Conservation (phyloP, 441 rosid genomes). For the Francoa sonchifolia region DNA sequence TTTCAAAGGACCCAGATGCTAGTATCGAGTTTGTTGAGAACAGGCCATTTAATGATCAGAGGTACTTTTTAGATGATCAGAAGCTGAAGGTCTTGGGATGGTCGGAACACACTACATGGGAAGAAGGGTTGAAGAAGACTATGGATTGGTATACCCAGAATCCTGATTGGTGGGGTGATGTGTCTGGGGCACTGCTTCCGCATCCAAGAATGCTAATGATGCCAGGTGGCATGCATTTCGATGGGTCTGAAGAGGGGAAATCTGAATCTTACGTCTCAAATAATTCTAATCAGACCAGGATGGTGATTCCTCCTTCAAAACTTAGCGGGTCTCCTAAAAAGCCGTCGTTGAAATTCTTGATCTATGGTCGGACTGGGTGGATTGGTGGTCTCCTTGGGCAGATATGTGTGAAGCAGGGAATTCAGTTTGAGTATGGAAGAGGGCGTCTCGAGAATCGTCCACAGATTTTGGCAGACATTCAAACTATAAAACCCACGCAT, state of each 20-base stretch:
- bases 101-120: conserved; percentile 75
- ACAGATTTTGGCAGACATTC: conserved; percentile 55
- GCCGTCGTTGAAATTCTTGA: conserved; percentile 58
- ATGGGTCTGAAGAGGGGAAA: conserved; percentile 54
- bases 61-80: conserved; percentile 84
- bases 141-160: conserved; percentile 74
- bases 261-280: conserved; percentile 18
- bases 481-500: conserved; percentile 60
- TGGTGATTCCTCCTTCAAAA: conserved; percentile 52
- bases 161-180: conserved; percentile 97
- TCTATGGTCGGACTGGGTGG: conserved; percentile 90
- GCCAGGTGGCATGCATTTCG: conserved; percentile 71
- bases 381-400: conserved; percentile 74
- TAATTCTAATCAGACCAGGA: conserved; percentile 44
- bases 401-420: conserved; percentile 72
- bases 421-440: conserved; percentile 63
- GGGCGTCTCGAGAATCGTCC: conserved; percentile 68
- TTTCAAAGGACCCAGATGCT: conserved; percentile 48
- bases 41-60: conserved; percentile 86
- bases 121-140: conserved; percentile 79
- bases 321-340: conserved; percentile 25
- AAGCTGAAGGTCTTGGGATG: conserved; percentile 75
- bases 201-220: conserved; percentile 93
- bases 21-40: conserved; percentile 72
- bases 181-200: conserved; percentile 76